Evolutionary conservation across 1,284 basidiomycete genomes (phyloP), one percentile per base, ranked within the genome.

Genomic region (Rhodotorula glutinis): DNA sequence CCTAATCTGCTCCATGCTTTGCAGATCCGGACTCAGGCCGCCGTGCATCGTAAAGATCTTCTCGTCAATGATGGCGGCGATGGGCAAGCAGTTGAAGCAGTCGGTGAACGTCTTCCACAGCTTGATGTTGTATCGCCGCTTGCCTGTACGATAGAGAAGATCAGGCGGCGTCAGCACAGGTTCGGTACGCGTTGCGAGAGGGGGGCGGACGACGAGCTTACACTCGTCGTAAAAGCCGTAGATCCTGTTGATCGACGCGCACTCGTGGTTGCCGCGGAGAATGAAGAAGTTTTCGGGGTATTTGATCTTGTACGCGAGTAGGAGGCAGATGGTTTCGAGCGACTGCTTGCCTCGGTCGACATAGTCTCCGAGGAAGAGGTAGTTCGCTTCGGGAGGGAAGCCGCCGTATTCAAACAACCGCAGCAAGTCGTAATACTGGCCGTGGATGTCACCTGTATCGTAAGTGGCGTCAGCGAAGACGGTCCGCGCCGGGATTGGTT

Each of bases 1-100:
- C 79, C 96, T 86, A 83, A 98, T 98, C 84, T 98, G 94, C 81
- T 98, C 95, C 95, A 98, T 98, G 77, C 90, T 92, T 84, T 98
- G 94, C 72, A 98, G 83, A 82, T 98, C 94, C 59, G 96, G 95
- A 80, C 91, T 94, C 75, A 97, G 84, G 56, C 89, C 89, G 58
- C 90, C 90, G 76, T 95, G 91, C 79, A 81, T 81, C 27, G 91
- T 94, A 80, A 95, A 94, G 78, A 95, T 95, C 83, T 95, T 94
- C 80, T 95, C 92, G 81, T 95, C 92, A 78, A 95, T 95, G 81
- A 95, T 94, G 73, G 92, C 92, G 57, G 92, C 92, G 79, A 95
- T 94, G 53, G 92, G 92, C 71, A 95, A 83, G 78, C 92, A 94
- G 82, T 94, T 94, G 85, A 95, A 94, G 82, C 92, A 94, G 80